Evolutionary conservation across 495 filamentous ascomycete genomes (phyloP).

Genomic region (Aspergillus cristatus): DNA sequence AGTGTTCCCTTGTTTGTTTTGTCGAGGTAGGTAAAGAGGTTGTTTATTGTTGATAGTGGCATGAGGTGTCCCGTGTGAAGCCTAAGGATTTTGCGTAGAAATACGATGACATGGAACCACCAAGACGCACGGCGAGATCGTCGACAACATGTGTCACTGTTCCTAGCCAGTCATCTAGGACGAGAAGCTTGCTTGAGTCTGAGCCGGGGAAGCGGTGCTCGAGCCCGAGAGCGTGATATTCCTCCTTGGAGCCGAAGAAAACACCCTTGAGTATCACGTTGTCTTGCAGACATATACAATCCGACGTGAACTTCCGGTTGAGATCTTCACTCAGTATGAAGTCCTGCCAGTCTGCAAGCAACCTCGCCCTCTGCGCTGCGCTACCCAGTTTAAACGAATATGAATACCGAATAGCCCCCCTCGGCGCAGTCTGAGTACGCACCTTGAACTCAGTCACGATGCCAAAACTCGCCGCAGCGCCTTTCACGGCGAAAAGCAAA

Average conservation of each 20-base stretch:
- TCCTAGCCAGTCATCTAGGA: conserved; percentile 49
- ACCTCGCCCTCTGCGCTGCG: conserved; percentile 14
- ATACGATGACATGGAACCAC: conserved; percentile 24
- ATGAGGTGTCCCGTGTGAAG: conserved; percentile 38
- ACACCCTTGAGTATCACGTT: conserved; percentile 27
- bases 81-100: conserved; percentile 42
- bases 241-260: conserved; percentile 32
- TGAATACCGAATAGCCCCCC: conserved; percentile 23
- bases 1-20: conserved; percentile 30
- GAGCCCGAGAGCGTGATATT: conserved; percentile 27
- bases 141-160: conserved; percentile 41
- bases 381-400: conserved; percentile 32
- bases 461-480: conserved; percentile 35
- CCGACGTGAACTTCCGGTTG: conserved; percentile 42
- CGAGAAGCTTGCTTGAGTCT: conserved; percentile 19
- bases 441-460: conserved; percentile 41
- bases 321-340: conserved; percentile 34
- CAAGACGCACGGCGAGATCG: conserved; percentile 20
- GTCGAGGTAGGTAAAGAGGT: conserved; percentile 36
- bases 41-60: conserved; percentile 23
- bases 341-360: conserved; percentile 32
- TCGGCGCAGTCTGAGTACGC: conserved; percentile 29
- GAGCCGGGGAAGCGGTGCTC: conserved; percentile 22
- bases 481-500: conserved; percentile 46
- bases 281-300: conserved; percentile 17